phyloP scores from a whole-genome alignment of 306 rosid species.

The Astragalus membranaceus region DNA sequence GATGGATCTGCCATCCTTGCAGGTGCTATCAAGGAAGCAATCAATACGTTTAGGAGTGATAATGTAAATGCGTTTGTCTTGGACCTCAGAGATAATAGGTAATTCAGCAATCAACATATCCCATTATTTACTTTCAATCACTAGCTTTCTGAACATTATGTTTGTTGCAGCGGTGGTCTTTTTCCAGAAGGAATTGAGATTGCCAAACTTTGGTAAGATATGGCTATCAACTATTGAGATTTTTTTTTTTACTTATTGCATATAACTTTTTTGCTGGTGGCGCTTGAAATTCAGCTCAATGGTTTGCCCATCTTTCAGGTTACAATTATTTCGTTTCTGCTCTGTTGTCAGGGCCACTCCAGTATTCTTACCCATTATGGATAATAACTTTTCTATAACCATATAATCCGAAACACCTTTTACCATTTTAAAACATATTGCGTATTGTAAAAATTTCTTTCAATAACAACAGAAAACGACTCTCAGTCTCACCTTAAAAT shows the following conservation, averaged over 20 bases:
- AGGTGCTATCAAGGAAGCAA: slow-evolving; percentile 95
- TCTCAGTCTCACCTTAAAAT: background rate
- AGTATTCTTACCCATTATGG: background rate
- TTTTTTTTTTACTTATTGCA: background rate
- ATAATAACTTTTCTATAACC: slow-evolving; percentile 1
- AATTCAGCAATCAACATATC: slow-evolving; percentile 24
- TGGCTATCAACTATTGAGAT: slow-evolving; percentile 5
- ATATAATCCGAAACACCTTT: slow-evolving; percentile 14
- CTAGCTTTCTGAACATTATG: slow-evolving; percentile 40
- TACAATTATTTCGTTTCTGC: slow-evolving; percentile 5
- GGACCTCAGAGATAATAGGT: slow-evolving; percentile 99
- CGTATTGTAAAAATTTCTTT: slow-evolving; percentile 2
- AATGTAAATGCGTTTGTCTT: slow-evolving; percentile 85
- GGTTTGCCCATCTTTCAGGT: background rate
- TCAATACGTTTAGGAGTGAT: slow-evolving; percentile 59
- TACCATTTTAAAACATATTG: slow-evolving; percentile 9
- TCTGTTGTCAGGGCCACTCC: background rate
- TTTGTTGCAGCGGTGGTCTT: slow-evolving; percentile 94
- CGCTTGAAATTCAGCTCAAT: background rate
- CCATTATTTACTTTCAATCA: slow-evolving; percentile 21
- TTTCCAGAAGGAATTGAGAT: slow-evolving; percentile 98
- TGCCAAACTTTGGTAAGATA: slow-evolving; percentile 91
- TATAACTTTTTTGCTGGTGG: background rate
- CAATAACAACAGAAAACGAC: background rate
- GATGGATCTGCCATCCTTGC: slow-evolving; percentile 26